phyloP scores from a whole-genome alignment of 2,329 filamentous ascomycete species.

The Xylaria sp. region DNA sequence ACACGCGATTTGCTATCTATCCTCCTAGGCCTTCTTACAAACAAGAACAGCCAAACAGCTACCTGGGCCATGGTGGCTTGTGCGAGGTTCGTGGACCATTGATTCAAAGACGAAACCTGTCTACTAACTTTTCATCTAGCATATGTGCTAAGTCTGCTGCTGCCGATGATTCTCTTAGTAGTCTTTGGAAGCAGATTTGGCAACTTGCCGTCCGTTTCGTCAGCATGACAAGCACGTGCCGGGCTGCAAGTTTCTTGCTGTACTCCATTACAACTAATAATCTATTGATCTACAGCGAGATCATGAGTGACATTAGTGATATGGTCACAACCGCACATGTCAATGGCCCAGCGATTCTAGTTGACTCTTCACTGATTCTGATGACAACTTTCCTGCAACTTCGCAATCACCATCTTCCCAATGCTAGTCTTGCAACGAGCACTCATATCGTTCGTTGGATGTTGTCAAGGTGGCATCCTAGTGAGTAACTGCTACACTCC shows the following conservation, averaged over 20 bases:
- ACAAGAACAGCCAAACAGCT: constrained; percentile 61
- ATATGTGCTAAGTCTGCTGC: constrained; percentile 42
- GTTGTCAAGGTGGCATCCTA: constrained; percentile 74
- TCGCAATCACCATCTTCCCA: constrained; percentile 62
- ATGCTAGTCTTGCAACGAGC: constrained; percentile 59
- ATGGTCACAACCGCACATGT: constrained; percentile 74
- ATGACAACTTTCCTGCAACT: constrained; percentile 65
- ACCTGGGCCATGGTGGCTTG: constrained; percentile 85
- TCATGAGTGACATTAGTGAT: constrained; percentile 64
- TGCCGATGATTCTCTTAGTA: constrained; percentile 36
- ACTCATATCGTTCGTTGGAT: constrained; percentile 77
- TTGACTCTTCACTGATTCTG: constrained; percentile 72
- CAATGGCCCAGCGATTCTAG: constrained; percentile 70
- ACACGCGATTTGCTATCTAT: constrained; percentile 52
- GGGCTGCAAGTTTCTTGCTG: constrained; percentile 71
- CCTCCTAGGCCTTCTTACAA: constrained; percentile 54
- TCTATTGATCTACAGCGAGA: constrained; percentile 61
- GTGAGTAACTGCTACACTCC: constrained; percentile 43
- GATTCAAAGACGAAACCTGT: neutral
- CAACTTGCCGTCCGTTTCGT: constrained; percentile 66
- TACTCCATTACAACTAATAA: constrained; percentile 59
- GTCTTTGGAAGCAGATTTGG: constrained; percentile 69
- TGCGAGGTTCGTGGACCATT: constrained; percentile 53
- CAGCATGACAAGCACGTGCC: constrained; percentile 63
- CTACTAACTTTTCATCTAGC: constrained; percentile 31